Base-by-base conservation (phyloP, 768 basidiomycete genomes). In the Lactarius psammicola region DNA sequence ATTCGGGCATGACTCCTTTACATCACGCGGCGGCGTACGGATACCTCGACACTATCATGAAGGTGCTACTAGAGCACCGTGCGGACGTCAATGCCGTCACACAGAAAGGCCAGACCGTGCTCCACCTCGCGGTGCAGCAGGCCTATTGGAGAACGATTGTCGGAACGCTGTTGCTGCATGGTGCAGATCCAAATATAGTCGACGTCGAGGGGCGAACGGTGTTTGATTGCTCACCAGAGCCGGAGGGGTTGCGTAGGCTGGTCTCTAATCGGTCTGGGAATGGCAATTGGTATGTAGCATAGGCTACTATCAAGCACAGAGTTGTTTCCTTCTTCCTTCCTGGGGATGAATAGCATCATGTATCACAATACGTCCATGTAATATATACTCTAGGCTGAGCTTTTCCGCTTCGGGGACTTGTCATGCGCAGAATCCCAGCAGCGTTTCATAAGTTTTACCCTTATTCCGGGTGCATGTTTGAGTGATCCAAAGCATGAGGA, bases 1-100 rank as follows among this genome's bases (percentile, higher is more conserved):
- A 58, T 31, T 44, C 40, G 6, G 62, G 56, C 10, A 56, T 56
- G 62, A 63, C 62, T 6, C 38, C 62, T 40, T 56, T 63, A 31
- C 62, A 57, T 17, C 13, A 58, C 30, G 44, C 18, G 15, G 38
- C 13, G 31, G 46, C n/a, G 13, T 10, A 36, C 31, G 46, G 44
- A 6, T 62, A 46, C 49, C 18, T 17, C 6, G 31, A 28, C 51
- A 23, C 46, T 10, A 31, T 33, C 9, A 26, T 62, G 4, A 33
- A n/a, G 49, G 20, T 38, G n/a, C 34, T 62, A 34, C 46, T 62
- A 15, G 46, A 53, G n/a, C 20, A 33, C 51, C 15, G n/a, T 10
- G 46, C 60, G 31, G 51, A 38, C n/a, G 31, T 23, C 28, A 36
- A 53, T 9, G 31, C 51, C n/a, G 10, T 7, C 31, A 38, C 46